phyloP scores from a whole-genome alignment of 2,329 filamentous ascomycete genomes.

The Apiospora koreana region DNA sequence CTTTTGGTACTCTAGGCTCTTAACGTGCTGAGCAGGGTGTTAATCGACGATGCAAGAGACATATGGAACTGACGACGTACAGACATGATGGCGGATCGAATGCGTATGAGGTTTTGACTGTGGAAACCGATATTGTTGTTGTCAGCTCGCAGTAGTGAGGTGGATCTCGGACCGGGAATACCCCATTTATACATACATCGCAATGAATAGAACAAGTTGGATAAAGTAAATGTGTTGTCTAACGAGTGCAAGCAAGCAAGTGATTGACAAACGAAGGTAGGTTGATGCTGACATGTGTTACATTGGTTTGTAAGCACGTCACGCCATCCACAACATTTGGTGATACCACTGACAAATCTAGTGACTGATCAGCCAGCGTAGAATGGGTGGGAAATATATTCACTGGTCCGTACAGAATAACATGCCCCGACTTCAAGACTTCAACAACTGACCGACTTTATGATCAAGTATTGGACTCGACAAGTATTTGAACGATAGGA shows the following conservation, averaged over 20 bases:
- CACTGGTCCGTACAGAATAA: neutral
- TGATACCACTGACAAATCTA: neutral
- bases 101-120: neutral
- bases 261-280: no score
- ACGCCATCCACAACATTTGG: neutral
- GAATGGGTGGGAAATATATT: neutral
- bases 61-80: neutral
- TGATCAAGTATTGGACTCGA: no score
- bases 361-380: neutral
- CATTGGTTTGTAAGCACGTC: neutral
- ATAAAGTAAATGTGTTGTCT: no score
- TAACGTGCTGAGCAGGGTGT: neutral
- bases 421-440: neutral
- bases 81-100: neutral
- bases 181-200: no score
- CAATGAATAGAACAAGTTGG: no score
- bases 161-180: no score
- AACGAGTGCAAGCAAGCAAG: no score
- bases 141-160: neutral
- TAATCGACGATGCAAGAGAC: neutral
- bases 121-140: no score
- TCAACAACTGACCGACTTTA: neutral
- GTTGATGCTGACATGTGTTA: no score
- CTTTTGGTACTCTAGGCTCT: slow-evolving; percentile 28
- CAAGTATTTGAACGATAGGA: no score